Evolutionary conservation across 2,329 filamentous ascomycete genomes (phyloP).

Genomic region (Alternaria sp.): DNA sequence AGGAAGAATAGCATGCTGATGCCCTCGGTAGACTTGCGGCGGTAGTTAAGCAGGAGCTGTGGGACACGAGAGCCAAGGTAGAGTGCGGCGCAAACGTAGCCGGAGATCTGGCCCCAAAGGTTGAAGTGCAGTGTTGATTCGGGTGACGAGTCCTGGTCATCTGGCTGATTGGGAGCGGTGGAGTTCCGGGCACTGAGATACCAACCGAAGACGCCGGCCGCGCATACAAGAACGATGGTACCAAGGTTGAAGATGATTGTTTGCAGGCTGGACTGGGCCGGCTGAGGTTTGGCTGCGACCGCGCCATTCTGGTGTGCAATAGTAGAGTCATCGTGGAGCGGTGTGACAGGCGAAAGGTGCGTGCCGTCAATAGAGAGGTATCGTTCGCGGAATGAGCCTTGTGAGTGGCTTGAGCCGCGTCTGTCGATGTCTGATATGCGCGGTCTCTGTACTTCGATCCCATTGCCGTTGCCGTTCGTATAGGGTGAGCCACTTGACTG

Average conservation of each 20-base stretch:
- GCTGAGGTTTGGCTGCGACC: constrained; percentile 54
- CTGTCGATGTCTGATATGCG: constrained; percentile 49
- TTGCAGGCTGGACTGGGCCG: constrained; percentile 58
- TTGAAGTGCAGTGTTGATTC: constrained; percentile 70
- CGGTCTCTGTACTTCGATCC: constrained; percentile 32
- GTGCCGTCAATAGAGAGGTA: constrained; percentile 68
- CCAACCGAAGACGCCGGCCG: constrained; percentile 86
- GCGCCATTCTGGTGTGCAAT: constrained; percentile 39
- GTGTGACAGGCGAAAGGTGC: constrained; percentile 83
- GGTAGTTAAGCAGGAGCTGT: constrained; percentile 90
- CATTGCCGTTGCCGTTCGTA: constrained; percentile 27
- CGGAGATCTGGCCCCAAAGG: constrained; percentile 85
- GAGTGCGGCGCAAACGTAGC: constrained; percentile 87
- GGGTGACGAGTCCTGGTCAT: constrained; percentile 36
- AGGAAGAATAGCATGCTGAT: constrained; percentile 95
- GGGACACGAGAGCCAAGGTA: constrained; percentile 91
- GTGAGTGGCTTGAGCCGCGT: constrained; percentile 42
- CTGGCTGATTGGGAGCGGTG: constrained; percentile 44
- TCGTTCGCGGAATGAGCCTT: constrained; percentile 53
- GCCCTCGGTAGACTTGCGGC: constrained; percentile 90
- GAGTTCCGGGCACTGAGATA: constrained; percentile 65
- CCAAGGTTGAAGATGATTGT: constrained; percentile 75
- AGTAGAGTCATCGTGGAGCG: constrained; percentile 64
- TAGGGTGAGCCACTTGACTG: constrained; percentile 33
- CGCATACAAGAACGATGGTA: constrained; percentile 81